Conservation (phyloP, 768 basidiomycete genomes). For the Suillus subluteus region DNA sequence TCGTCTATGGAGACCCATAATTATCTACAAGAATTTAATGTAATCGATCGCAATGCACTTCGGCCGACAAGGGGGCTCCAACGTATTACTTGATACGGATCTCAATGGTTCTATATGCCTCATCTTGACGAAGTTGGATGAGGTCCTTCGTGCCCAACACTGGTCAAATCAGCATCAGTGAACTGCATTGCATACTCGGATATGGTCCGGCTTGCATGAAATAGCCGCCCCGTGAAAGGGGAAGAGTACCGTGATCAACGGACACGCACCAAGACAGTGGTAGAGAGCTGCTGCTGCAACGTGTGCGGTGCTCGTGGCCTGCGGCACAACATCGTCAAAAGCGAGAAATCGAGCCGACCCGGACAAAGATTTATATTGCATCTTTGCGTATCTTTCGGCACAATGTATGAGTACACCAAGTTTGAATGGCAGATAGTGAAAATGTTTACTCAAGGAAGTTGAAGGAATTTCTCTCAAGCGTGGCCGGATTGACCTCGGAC, state of each 20-base stretch:
- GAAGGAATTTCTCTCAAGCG: conserved; percentile 74
- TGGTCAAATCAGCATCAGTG: conserved; percentile 31
- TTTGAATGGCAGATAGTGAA: neutral
- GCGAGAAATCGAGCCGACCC: conserved; percentile 47
- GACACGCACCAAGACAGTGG: conserved; percentile 73
- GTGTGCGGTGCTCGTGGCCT: conserved; percentile 66
- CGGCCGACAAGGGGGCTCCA: neutral
- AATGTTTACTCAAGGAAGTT: conserved; percentile 74
- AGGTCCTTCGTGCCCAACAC: conserved; percentile 80
- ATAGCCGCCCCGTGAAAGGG: neutral
- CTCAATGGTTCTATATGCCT: conserved; percentile 58
- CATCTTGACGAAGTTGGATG: conserved; percentile 59
- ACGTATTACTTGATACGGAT: conserved; percentile 40
- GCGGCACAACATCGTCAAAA: conserved; percentile 72
- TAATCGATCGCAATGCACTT: neutral
- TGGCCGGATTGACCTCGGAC: conserved; percentile 57
- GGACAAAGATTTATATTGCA: conserved; percentile 69
- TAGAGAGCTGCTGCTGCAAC: conserved; percentile 85
- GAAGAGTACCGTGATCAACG: neutral
- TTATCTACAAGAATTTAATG: neutral
- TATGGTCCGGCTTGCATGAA: conserved; percentile 1
- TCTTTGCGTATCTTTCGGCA: conserved; percentile 67
- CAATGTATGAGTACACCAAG: conserved; percentile 18
- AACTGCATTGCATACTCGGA: neutral
- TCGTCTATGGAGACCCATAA: neutral